Evolutionary conservation across 2,329 filamentous ascomycete genomes (phyloP), one percentile per base, ranked within the genome.

Genomic region (Chaetomiaceae sp.): DNA sequence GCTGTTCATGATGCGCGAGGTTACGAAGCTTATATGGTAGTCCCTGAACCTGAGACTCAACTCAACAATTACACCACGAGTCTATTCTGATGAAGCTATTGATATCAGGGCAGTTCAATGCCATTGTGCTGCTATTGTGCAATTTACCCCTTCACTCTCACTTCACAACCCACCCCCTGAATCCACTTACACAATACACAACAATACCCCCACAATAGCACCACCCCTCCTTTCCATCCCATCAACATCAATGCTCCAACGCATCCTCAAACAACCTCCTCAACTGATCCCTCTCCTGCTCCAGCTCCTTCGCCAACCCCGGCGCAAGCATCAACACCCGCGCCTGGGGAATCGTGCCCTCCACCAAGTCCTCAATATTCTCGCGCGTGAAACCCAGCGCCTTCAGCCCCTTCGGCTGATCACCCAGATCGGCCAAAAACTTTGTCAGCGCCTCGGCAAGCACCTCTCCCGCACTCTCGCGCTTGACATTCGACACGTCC

Each of bases 241-340:
- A 42, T 19, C 39, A 12, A 34, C 20, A 6, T n/a, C 54, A 71
- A 61, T 75, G 69, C 45, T 63, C 64, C 72, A 83, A 69, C 6
- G 80, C 74, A 49, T 75, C 69, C 65, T 91, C 87, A 70, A 92
- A 88, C 59, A 94, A 66, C 11, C 66, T 69, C 58, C 83, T 78
- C 63, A 94, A 69, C 71, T 91, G 85, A 52, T 89, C 86, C 68
- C 80, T 83, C 70, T 92, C 88, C 44, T 77, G 75, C 63, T 85
- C 77, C 43, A 89, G 69, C 65, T 91, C 87, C 61, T 79, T 80
- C 36, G 81, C 83, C 64, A 99, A 70, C 23, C 82, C 91, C 0
- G 94, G 95, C 27, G 94, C 94, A 58, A 99, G 73, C 86, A 91
- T 94, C 65, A 99, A 69, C 51, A 99, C 95, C 60, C 94, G 78